Evolutionary conservation across 257 asterid species (phyloP), one percentile per base, ranked within the genome.

Genomic region (Nicotiana noctiflora): DNA sequence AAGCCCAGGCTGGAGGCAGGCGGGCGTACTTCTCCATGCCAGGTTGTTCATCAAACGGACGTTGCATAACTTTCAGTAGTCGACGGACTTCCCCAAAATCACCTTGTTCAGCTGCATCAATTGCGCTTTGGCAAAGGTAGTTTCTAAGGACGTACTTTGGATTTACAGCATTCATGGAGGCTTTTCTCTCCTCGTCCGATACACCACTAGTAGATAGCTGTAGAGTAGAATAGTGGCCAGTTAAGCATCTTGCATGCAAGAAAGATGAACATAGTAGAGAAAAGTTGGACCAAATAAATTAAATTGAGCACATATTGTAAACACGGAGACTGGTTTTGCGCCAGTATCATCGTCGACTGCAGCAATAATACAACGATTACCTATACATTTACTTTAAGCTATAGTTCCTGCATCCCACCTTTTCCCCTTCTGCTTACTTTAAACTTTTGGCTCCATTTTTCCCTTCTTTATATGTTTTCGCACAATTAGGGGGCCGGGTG

Each of bases 1-100:
- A 92, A 13, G 98, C 99, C 99, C 99, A 96, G 9, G 98, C 99
- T 1, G 98, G 98, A 76, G 98, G 98, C 85, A 96, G 80, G 4
- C 98, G 93, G 0, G 99, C 97, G 53, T 92, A 94, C 83, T 91
- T 96, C 64, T 91, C 99, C 99, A 96, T 96, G 76, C 98, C 98
- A 1, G 97, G 98, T 83, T 94, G 98, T 46, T 96, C 99, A 10
- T 96, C 97, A 29, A 88, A 94, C 1, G 98, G 98, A 49, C 84
- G 80, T 84, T 90, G 84, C 91, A 96, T 89, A 27, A 96, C 97
- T 86, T 89, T 91, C 76, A 94, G 86, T 31, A 94, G 83, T 34
- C 89, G 87, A 6, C 92, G 90, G 51, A 94, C 92, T 89, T 94
- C 99, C 78, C 82, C 93, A 83, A 90, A 96, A 84, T 96, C 96